Evolutionary conservation across 768 basidiomycete species (phyloP), one percentile per base, ranked within the genome.

Genomic region (Tubosaeta brunneosetosa): DNA sequence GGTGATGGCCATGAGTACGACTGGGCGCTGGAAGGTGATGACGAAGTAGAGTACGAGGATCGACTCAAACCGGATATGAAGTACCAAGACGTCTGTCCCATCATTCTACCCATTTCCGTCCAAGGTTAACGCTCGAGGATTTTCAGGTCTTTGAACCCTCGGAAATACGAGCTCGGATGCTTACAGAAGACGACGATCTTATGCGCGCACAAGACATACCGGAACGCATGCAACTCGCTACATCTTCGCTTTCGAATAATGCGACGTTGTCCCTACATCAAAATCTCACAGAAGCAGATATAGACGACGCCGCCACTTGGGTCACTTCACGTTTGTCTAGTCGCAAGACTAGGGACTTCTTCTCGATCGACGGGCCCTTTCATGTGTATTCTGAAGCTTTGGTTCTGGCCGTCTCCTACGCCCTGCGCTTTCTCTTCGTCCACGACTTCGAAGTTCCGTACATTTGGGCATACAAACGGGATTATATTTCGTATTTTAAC

Each of bases 1-100:
- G 97, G 97, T 32, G 90, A 94, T 57, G 97, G 97, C 7, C 85
- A 88, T 61, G 94, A 98, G 58, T 99, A 95, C 66, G 93, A 93
- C 60, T 94, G 91, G 88, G 94, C 94, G 12, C 69, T 99, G 42
- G 85, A 76, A 43, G 91, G 85, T 6, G 94, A 94, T 29, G 90
- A 91, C 2, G 78, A 77, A 37, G 67, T 64, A 3, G 71, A 70
- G 22, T 73, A 70, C 9, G 75, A 77, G 25, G 74, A 80, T 29
- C 59, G 66, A 14, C 74, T 74, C 43, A 91, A 89, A 61, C 74
- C 77, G 9, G 87, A 91, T 49, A 88, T 88, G 77, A 86, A 80
- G 65, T 91, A 91, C 61, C 84, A 86, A 56, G 93, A 97, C 67
- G 91, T 95, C 59, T 44, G 73, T 61, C 14, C 32, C 32, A 50